Evolutionary conservation across 495 filamentous ascomycete species (phyloP).

Genomic region (Haplographium delicatum): DNA sequence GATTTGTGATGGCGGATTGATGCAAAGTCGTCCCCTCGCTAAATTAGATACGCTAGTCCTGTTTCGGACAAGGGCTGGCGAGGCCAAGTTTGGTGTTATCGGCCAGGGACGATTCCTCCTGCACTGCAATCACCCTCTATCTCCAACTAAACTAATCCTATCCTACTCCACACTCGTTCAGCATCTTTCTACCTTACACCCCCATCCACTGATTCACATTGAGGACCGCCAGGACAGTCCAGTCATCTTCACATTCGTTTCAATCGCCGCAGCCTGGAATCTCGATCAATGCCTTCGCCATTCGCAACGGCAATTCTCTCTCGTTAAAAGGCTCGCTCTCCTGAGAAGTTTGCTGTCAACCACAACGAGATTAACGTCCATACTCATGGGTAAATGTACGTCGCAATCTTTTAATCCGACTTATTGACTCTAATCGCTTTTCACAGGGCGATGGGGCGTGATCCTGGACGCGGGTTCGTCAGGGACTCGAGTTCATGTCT

Average conservation of each 20-base stretch:
- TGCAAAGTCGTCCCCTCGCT: no score
- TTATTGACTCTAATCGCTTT: constrained; percentile 1
- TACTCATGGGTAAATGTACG: constrained; percentile 29
- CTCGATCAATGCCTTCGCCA: constrained; percentile 18
- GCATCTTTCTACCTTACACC: no score
- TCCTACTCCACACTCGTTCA: no score
- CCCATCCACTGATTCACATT: background rate
- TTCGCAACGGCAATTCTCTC: constrained; percentile 14
- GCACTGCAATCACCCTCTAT: no score
- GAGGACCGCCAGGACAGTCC: background rate
- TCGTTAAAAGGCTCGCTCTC: background rate
- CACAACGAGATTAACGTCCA: background rate
- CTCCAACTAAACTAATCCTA: no score
- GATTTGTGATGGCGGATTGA: no score
- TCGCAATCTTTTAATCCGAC: background rate
- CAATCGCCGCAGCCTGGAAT: background rate
- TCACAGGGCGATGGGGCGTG: constrained; percentile 46
- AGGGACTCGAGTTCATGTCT: constrained; percentile 89
- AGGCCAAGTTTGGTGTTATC: no score
- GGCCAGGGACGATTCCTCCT: no score
- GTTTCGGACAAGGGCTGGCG: no score
- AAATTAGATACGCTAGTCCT: no score
- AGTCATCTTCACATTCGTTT: constrained; percentile 16
- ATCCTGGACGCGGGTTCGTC: constrained; percentile 61
- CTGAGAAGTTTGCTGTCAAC: constrained; percentile 4